Conservation (phyloP, 176 grass and related monocot genomes). For the Triticum urartu region DNA sequence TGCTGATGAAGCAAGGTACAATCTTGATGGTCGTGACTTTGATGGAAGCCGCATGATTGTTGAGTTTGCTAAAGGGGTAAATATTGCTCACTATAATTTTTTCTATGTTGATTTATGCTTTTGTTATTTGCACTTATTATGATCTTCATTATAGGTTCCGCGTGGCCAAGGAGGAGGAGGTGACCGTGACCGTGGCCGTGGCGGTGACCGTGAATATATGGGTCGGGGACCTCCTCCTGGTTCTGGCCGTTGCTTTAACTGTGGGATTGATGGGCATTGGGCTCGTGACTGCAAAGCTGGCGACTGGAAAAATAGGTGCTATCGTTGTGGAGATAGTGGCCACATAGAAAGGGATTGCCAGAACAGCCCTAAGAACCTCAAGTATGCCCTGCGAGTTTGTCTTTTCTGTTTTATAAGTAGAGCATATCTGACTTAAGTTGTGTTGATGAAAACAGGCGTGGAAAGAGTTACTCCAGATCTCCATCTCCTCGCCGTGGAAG, state of each 20-base stretch:
- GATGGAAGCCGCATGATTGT: slow-evolving; percentile 87
- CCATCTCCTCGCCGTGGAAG: slow-evolving; percentile 66
- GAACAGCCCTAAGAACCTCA: slow-evolving; percentile 82
- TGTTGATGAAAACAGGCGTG: slow-evolving; percentile 32
- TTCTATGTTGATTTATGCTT: neutral
- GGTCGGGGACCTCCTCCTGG: slow-evolving; percentile 91
- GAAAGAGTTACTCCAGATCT: slow-evolving; percentile 77
- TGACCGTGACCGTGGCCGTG: slow-evolving; percentile 40
- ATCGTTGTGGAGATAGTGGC: slow-evolving; percentile 84
- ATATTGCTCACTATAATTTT: neutral
- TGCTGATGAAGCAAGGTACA: slow-evolving; percentile 95
- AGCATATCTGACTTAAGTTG: slow-evolving; percentile 16
- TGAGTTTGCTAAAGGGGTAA: slow-evolving; percentile 97
- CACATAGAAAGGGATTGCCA: slow-evolving; percentile 91
- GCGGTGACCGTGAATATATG: slow-evolving; percentile 50
- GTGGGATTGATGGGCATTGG: slow-evolving; percentile 95
- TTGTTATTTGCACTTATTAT: neutral
- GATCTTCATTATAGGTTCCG: slow-evolving; percentile 47
- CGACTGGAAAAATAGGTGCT: slow-evolving; percentile 98
- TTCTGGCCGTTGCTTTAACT: slow-evolving; percentile 90
- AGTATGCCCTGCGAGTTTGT: slow-evolving; percentile 30
- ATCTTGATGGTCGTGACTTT: slow-evolving; percentile 84
- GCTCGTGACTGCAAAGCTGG: slow-evolving; percentile 95
- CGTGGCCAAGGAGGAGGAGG: slow-evolving; percentile 81
- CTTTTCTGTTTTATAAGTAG: neutral